phyloP scores from a whole-genome alignment of 352 stramenopile species.

The Plasmopara viticola region DNA sequence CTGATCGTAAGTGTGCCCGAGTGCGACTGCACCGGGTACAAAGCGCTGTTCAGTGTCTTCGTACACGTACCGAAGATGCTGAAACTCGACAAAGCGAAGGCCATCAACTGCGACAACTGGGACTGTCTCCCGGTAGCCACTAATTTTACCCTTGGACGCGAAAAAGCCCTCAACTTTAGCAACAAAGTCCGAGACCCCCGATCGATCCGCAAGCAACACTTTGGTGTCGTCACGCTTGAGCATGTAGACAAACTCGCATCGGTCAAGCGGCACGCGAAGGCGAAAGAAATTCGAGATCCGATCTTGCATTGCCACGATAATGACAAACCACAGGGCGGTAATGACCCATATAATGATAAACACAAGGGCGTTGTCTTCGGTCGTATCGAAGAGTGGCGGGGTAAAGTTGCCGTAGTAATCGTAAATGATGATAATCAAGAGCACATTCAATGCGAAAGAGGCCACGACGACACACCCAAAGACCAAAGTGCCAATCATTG shows the following conservation, averaged over 20 bases:
- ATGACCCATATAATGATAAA: constrained; percentile 35
- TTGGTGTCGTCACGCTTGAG: constrained; percentile 52
- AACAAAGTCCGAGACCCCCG: constrained; percentile 49
- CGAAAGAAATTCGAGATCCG: constrained; percentile 64
- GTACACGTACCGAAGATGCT: constrained; percentile 53
- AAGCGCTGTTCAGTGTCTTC: constrained; percentile 44
- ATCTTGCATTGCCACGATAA: constrained; percentile 37
- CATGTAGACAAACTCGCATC: constrained; percentile 46
- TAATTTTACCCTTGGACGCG: constrained; percentile 38
- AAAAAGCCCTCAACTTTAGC: constrained; percentile 39
- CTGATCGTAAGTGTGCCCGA: constrained; percentile 38
- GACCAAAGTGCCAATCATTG: constrained; percentile 32
- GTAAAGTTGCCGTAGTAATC: constrained; percentile 65
- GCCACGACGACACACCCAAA: constrained; percentile 49
- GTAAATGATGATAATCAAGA: constrained; percentile 47
- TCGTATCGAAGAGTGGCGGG: constrained; percentile 2
- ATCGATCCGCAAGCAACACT: constrained; percentile 50
- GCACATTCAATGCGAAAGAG: constrained; percentile 23
- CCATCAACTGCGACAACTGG: constrained; percentile 25
- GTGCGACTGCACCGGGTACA: constrained; percentile 39
- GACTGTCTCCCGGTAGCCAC: constrained; percentile 31
- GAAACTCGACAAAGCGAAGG: constrained; percentile 43
- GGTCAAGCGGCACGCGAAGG: constrained; percentile 29
- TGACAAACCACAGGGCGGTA: constrained; percentile 39
- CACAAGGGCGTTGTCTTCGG: too few relatives aligned